These are phyloP conservation scores for Clarireedia paspali DNA, from an alignment of 2,329 filamentous ascomycete genomes.

Conservation along the genomic window DNA sequence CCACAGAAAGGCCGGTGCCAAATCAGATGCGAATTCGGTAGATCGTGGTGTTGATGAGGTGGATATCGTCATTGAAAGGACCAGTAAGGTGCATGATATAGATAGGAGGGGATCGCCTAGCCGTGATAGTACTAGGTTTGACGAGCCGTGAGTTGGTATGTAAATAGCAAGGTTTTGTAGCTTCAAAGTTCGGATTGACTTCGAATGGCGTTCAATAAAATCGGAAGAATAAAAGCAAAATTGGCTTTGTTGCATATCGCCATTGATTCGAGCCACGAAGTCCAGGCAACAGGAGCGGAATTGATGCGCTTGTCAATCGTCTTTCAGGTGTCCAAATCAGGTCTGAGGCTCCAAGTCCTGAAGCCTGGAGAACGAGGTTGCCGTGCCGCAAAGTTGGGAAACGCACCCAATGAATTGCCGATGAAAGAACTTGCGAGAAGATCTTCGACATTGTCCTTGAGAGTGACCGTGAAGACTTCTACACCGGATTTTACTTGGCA, in stretches of 20 bases:
- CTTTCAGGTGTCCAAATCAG: too few species aligned
- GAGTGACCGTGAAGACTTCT: too few species aligned
- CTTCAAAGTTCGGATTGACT: constrained; percentile 4
- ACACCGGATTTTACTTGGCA: too few species aligned
- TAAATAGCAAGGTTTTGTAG: background rate
- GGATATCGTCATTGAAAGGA: background rate
- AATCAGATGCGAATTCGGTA: background rate
- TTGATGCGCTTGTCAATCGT: background rate
- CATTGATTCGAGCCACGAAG: constrained; percentile 11
- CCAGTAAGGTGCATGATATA: too few species aligned
- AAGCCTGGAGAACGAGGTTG: too few species aligned
- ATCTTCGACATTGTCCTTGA: too few species aligned
- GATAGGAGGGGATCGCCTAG: too few species aligned
- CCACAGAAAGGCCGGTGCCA: background rate
- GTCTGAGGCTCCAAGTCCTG: too few species aligned
- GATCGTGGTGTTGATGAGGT: background rate
- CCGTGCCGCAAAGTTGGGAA: too few species aligned
- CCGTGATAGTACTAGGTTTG: too few species aligned
- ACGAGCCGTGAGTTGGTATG: background rate
- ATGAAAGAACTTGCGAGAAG: too few species aligned
- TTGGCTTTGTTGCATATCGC: constrained; percentile 12
- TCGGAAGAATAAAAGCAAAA: background rate
- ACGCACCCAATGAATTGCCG: too few species aligned
- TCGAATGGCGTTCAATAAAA: background rate
- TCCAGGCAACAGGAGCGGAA: constrained; percentile 10